These are phyloP conservation scores for Breviolum minutum DNA, from an alignment of 73 alveolate species.

Conservation along the genomic window DNA sequence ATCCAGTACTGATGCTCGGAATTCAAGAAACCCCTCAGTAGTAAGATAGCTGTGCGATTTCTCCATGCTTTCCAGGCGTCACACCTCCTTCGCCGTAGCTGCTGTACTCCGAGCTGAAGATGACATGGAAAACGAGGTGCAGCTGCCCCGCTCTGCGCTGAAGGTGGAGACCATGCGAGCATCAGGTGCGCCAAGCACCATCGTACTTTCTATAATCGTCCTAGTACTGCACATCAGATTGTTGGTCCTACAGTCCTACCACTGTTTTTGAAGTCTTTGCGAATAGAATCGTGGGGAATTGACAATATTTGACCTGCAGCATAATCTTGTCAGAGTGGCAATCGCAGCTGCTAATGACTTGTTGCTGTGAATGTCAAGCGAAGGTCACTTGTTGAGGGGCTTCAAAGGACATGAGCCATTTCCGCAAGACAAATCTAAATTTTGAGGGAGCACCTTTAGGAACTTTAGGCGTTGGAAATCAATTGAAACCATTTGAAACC, in stretches of 20 bases:
- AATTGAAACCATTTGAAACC: neutral
- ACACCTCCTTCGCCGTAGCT: conserved; percentile 18
- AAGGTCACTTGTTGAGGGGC: too few species aligned
- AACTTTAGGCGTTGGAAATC: neutral
- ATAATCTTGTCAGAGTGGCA: too few species aligned
- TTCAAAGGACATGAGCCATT: too few species aligned
- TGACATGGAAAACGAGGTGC: neutral
- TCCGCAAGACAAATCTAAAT: neutral
- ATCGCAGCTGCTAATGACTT: too few species aligned
- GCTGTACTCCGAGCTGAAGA: conserved; percentile 26
- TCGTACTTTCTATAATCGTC: neutral
- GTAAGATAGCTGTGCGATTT: neutral
- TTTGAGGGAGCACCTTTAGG: neutral
- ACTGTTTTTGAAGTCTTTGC: too few species aligned
- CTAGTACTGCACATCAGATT: too few species aligned
- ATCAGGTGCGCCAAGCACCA: neutral
- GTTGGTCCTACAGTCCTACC: too few species aligned
- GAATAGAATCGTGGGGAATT: too few species aligned
- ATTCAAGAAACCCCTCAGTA: too few species aligned
- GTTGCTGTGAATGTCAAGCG: too few species aligned
- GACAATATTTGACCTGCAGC: too few species aligned
- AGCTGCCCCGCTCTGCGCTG: conserved; percentile 22
- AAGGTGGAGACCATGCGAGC: conserved; percentile 48
- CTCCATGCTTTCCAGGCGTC: conserved; percentile 8
- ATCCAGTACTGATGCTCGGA: neutral